A percentile compares a stretch with the other conserved stretches of the same genome.
These are phyloP conservation scores for Starmerella apicola DNA, from an alignment of 805 yeast genomes.

Conservation along the genomic window DNA sequence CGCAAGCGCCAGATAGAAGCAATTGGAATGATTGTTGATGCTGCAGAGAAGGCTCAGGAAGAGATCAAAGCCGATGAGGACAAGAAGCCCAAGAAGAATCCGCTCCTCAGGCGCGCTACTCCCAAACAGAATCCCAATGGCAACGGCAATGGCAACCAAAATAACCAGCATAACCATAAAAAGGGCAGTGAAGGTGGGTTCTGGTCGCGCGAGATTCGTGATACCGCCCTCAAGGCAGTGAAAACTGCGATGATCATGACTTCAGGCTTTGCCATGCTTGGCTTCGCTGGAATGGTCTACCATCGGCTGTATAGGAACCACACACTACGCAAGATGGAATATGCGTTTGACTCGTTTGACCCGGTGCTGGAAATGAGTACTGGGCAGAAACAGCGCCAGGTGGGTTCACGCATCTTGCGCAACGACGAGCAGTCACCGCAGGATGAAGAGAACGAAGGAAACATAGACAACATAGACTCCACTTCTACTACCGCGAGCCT, in stretches of 20 bases:
- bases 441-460: background rate
- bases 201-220: slow-evolving; percentile 5
- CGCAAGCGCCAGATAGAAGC: slow-evolving; percentile 10
- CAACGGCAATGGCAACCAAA: background rate
- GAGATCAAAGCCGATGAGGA: slow-evolving; percentile 4
- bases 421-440: slow-evolving; percentile 2
- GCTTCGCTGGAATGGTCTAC: slow-evolving; percentile 58
- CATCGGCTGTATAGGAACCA: slow-evolving; percentile 49
- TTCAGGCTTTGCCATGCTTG: slow-evolving; percentile 55
- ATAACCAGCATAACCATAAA: background rate
- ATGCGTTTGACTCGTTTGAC: slow-evolving; percentile 57
- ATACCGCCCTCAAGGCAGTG: slow-evolving; percentile 14
- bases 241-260: slow-evolving; percentile 65
- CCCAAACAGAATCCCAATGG: background rate
- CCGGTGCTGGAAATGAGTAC: slow-evolving; percentile 48
- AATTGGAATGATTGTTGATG: slow-evolving; percentile 14
- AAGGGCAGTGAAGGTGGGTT: background rate
- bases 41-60: slow-evolving; percentile 12
- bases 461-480: too few relatives aligned
- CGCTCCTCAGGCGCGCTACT: background rate
- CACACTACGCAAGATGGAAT: slow-evolving; percentile 51
- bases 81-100: background rate
- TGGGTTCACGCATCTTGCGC: slow-evolving; percentile 12
- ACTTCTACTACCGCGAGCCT: background rate
- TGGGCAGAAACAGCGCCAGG: slow-evolving; percentile 26